Percentiles rank a stretch among this genome's conserved stretches.
Conservation (phyloP, 208 protist genomes). For the Crithidia sp. region DNA sequence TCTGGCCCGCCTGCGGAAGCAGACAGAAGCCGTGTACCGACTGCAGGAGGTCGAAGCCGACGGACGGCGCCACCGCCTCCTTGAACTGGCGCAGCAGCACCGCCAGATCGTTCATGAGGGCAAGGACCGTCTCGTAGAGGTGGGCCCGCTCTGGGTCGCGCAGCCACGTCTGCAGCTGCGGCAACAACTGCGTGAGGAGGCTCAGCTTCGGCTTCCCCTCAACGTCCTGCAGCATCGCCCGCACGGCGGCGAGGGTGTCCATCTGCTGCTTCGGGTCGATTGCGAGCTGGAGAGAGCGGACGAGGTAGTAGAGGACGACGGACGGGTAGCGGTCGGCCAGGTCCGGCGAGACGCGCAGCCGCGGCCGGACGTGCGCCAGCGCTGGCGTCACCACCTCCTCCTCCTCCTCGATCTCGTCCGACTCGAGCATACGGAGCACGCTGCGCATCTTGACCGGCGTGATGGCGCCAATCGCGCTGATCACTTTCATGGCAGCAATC, state of each 20-base stretch:
- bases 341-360: slow-evolving; percentile 67
- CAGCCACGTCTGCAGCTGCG: slow-evolving; percentile 84
- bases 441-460: slow-evolving; percentile 78
- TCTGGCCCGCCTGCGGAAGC: slow-evolving; percentile 84
- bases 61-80: slow-evolving; percentile 65
- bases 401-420: slow-evolving; percentile 81
- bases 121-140: slow-evolving; percentile 77
- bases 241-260: slow-evolving; percentile 66
- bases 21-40: slow-evolving; percentile 79
- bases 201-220: slow-evolving; percentile 69
- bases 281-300: slow-evolving; percentile 82
- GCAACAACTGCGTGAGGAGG: slow-evolving; percentile 81
- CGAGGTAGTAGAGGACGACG: slow-evolving; percentile 83
- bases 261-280: slow-evolving; percentile 79
- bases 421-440: slow-evolving; percentile 68
- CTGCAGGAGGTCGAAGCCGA: slow-evolving; percentile 72
- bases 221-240: slow-evolving; percentile 70
- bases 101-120: slow-evolving; percentile 86
- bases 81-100: slow-evolving; percentile 73
- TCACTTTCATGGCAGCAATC: slow-evolving; percentile 67
- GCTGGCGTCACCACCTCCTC: slow-evolving; percentile 83
- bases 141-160: slow-evolving; percentile 67
- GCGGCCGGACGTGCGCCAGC: slow-evolving; percentile 79
- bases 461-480: slow-evolving; percentile 86
- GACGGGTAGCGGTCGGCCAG: slow-evolving; percentile 83